Evolutionary conservation across 148 eudicot species (phyloP).

Genomic region (Arbutus unedo): DNA sequence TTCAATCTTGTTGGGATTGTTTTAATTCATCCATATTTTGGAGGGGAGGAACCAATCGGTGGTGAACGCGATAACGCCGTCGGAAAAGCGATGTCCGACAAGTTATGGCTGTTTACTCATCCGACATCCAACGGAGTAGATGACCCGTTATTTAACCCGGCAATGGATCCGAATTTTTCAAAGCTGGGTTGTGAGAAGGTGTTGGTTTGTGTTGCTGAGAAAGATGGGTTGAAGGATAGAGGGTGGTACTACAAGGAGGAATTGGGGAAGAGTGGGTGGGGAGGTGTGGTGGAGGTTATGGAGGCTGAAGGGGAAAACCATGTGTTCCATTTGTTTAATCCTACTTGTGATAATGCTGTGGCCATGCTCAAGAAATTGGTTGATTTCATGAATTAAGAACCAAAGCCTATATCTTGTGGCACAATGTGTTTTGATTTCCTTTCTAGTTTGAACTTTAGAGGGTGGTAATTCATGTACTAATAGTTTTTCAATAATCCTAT

Average conservation of each 20-base stretch:
- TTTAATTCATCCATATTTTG: slow-evolving; percentile 42
- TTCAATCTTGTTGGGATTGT: slow-evolving; percentile 24
- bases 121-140: slow-evolving; percentile 22
- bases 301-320: slow-evolving; percentile 39
- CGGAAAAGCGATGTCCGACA: background rate
- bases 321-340: slow-evolving; percentile 35
- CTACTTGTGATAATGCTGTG: background rate
- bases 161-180: slow-evolving; percentile 24
- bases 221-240: slow-evolving; percentile 24
- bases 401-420: background rate
- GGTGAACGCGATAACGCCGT: background rate
- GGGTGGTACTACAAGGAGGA: slow-evolving; percentile 23
- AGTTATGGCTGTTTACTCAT: slow-evolving; percentile 21
- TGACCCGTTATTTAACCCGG: slow-evolving; percentile 42
- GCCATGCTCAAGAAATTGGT: background rate
- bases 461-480: too few relatives aligned
- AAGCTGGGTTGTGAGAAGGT: slow-evolving; percentile 30
- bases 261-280: slow-evolving; percentile 28
- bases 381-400: background rate
- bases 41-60: slow-evolving; percentile 7
- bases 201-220: slow-evolving; percentile 33
- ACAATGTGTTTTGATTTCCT: too few relatives aligned
- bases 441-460: too few relatives aligned
- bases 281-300: slow-evolving; percentile 28
- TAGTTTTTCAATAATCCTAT: too few relatives aligned